Percentiles rank a stretch among this genome's conserved stretches.
phyloP scores from a whole-genome alignment of 2,329 filamentous ascomycete genomes.

The Ascochyta viciae-villosae region DNA sequence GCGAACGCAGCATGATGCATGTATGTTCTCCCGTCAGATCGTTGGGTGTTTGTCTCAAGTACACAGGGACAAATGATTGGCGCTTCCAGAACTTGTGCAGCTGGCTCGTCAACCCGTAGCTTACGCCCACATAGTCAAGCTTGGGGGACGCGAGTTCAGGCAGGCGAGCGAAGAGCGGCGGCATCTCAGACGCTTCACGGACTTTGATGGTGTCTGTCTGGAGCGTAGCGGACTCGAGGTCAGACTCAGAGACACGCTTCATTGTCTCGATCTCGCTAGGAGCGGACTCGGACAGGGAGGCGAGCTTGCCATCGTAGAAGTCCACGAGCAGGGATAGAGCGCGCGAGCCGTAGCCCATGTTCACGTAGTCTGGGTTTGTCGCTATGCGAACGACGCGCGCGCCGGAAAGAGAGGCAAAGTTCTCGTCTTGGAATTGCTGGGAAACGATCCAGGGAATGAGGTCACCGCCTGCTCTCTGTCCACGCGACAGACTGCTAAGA shows the following conservation, averaged over 20 bases:
- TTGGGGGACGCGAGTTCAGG: constrained; percentile 79
- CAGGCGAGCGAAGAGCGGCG: constrained; percentile 88
- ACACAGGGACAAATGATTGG: constrained; percentile 83
- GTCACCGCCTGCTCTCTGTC: constrained; percentile 87
- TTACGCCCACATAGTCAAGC: constrained; percentile 94
- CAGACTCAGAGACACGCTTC: constrained; percentile 79
- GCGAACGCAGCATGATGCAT: constrained; percentile 91
- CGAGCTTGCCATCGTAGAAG: constrained; percentile 94
- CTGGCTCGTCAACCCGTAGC: constrained; percentile 84
- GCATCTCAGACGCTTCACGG: constrained; percentile 88
- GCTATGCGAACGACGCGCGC: constrained; percentile 93
- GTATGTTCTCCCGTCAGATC: constrained; percentile 97
- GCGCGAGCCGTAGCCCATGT: constrained; percentile 91
- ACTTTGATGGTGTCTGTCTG: constrained; percentile 89
- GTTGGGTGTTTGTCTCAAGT: constrained; percentile 92
- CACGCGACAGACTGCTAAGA: constrained; percentile 84
- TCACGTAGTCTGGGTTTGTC: constrained; percentile 90
- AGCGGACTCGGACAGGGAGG: constrained; percentile 78
- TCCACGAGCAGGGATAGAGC: constrained; percentile 86
- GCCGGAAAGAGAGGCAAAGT: constrained; percentile 92
- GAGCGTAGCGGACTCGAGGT: constrained; percentile 77
- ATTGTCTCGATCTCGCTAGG: constrained; percentile 65
- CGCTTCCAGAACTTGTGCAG: constrained; percentile 99
- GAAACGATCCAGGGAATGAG: constrained; percentile 97
- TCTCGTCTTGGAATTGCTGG: constrained; percentile 97